Percentiles rank a stretch among this genome's conserved stretches.
These are phyloP conservation scores for Cercospora citrullina DNA, from an alignment of 2,329 filamentous ascomycete species.

Conservation along the genomic window DNA sequence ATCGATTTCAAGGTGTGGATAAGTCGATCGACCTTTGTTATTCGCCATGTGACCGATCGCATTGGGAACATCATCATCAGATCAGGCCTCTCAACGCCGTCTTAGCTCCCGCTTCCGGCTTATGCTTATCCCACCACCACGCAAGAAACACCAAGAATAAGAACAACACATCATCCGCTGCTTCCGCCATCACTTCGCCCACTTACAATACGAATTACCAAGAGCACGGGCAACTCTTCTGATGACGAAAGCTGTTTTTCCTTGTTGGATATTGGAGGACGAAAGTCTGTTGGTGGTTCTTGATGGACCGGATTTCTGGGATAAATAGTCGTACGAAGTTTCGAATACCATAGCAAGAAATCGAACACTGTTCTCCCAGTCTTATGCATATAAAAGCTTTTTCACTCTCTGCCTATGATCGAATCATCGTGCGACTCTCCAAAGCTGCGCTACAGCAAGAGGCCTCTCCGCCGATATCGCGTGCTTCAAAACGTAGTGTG, in stretches of 20 bases:
- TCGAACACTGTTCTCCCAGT: no score
- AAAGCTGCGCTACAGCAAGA: no score
- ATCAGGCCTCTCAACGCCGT: not conserved
- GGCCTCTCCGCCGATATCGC: no score
- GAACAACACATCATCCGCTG: not conserved
- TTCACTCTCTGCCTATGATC: no score
- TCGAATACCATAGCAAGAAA: no score
- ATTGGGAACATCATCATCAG: not conserved
- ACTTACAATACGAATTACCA: not conserved
- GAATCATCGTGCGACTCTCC: no score
- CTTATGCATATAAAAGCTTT: no score
- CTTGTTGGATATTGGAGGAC: not conserved
- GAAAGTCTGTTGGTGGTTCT: not conserved
- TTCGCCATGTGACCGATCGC: no score
- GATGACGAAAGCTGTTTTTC: not conserved
- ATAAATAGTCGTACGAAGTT: not conserved
- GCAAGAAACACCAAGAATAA: not conserved
- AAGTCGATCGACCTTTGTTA: no score
- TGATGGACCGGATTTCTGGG: not conserved
- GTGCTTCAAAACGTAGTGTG: no score
- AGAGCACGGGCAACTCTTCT: constrained; percentile 17
- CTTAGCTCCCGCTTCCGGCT: not conserved
- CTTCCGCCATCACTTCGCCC: constrained; percentile 13
- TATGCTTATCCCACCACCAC: not conserved
- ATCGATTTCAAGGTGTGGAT: not conserved